Base-by-base conservation (phyloP, 768 basidiomycete species). In the Leccinellum albellum region DNA sequence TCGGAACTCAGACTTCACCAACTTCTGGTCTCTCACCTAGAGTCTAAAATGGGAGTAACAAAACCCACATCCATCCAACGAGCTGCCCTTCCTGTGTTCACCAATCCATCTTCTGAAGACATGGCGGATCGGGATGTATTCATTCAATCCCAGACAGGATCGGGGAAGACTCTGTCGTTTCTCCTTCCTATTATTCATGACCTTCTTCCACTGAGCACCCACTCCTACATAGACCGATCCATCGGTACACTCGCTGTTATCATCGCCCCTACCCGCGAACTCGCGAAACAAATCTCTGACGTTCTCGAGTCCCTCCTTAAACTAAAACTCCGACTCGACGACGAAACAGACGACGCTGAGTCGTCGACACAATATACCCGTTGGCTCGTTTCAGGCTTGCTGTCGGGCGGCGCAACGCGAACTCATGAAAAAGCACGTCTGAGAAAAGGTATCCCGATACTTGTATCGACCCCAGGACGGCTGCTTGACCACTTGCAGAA, bases 401-500 rank as follows among this genome's bases (percentile, higher is more conserved):
- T 99, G 9, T 91, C 90, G 12, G 97, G 97, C 62, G 97, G 97
- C n/a, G 84, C 92, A 17, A 97, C 94, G 2, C 82, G 93, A 8
- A 81, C 88, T 0, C 97, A 99, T 74, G 97, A 99, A 75, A 99
- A 99, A 70, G 92, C 94, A 6, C 84, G 92, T 37, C 78, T 99
- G 57, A 82, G 97, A 40, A 98, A 98, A 73, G 97, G 97, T 46
- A 72, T 96, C 17, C 95, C 97, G 0, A 94, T 99, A 61, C 82
- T 99, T 46, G 95, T 99, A 24, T 88, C 93, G 8, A 98, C 97
- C 0, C 97, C 97, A 4, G 97, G 97, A 57, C 83, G 97, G 37
- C 78, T 99, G 14, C 82, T 99, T 55, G 97, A 98, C 70, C 97
- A 99, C 68, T 80, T 99, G 37, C 94, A 98, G 71, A 95, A 96